Evolutionary conservation across 208 protist species (phyloP).

Genomic region (Tetramitus jugosus): DNA sequence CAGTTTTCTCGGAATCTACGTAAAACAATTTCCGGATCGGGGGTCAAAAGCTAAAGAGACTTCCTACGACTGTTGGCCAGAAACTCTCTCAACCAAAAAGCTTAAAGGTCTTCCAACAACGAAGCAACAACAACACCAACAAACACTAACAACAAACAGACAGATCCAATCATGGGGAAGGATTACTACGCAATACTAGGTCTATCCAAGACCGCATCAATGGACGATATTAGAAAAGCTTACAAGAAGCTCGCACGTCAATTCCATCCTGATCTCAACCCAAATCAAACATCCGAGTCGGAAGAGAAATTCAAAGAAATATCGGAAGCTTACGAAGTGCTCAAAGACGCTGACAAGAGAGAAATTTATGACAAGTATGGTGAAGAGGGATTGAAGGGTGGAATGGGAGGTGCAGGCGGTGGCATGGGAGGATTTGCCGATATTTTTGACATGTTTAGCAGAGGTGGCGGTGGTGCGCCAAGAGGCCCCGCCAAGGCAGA

Average conservation of each 20-base stretch:
- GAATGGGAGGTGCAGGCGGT: slow-evolving; percentile 9
- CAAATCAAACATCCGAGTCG: too few species aligned
- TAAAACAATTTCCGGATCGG: too few species aligned
- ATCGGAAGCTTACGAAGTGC: slow-evolving; percentile 90
- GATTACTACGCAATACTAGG: slow-evolving; percentile 77
- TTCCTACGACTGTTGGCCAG: too few species aligned
- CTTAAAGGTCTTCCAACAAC: too few species aligned
- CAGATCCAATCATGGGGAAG: too few species aligned
- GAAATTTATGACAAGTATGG: slow-evolving; percentile 93
- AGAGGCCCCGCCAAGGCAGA: slow-evolving; percentile 84
- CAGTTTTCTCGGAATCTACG: too few species aligned
- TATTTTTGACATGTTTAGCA: slow-evolving; percentile 61
- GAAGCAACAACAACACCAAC: too few species aligned
- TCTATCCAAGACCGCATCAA: slow-evolving; percentile 55
- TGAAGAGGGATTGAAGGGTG: slow-evolving; percentile 57
- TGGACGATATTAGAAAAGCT: slow-evolving; percentile 69
- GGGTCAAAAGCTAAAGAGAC: too few species aligned
- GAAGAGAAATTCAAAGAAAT: slow-evolving; percentile 83
- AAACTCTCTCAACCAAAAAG: too few species aligned
- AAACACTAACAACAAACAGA: too few species aligned
- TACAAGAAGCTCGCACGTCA: slow-evolving; percentile 78
- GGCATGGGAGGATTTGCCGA: slow-evolving; percentile 41
- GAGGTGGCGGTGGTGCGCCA: slow-evolving; percentile 40
- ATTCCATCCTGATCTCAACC: slow-evolving; percentile 84
- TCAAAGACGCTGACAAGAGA: slow-evolving; percentile 91